Evolutionary conservation across 441 rosid genomes (phyloP), one percentile per base, ranked within the genome.

Genomic region (Arabidopsis lyrata): DNA sequence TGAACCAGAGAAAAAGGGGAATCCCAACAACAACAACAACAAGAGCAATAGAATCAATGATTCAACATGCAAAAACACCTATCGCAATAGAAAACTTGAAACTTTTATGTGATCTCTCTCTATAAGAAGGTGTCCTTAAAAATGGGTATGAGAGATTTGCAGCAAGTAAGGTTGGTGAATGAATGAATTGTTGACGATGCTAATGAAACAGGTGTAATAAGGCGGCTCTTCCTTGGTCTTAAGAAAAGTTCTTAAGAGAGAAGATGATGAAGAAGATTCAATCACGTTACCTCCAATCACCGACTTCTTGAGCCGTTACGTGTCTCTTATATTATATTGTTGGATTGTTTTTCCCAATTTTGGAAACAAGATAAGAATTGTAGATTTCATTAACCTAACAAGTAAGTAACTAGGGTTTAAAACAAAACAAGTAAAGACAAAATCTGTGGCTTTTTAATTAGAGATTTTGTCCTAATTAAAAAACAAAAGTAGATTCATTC

Each of bases 261-360:
- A 50, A 42, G 48, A 42, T 14, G 50, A 14, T 6, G 49, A 68
- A n/a, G 63, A 55, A 14, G 55, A 76, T 20, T 76, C 72, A 64
- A 70, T 63, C 76, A 76, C 76, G 80, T 70, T 53, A 20, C 78
- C 50, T 66, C 6, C 6, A 34, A 29, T 42, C 75, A 70, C 76
- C 63, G 76, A 70, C 72, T 49, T 68, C 71, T 49, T 62, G 27
- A 20, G 47, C 78, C 68, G 63, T 74, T 31, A 58, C 73, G 54
- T 15, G 18, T 39, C 31, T 29, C 4, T 29, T 10, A 13, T 41
- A 29, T 29, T 10, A 13, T 41, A 12, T n/a, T 6, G 16, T n/a
- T 44, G 16, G 48, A n/a, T 6, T 29, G 3, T 24, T 29, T 27
- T 29, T 29, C 31, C 4, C 31, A 29, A 29, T 29, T 29, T 29